Base-by-base conservation (phyloP, 108 stramenopile species). In the Stephanodiscus triporus region DNA sequence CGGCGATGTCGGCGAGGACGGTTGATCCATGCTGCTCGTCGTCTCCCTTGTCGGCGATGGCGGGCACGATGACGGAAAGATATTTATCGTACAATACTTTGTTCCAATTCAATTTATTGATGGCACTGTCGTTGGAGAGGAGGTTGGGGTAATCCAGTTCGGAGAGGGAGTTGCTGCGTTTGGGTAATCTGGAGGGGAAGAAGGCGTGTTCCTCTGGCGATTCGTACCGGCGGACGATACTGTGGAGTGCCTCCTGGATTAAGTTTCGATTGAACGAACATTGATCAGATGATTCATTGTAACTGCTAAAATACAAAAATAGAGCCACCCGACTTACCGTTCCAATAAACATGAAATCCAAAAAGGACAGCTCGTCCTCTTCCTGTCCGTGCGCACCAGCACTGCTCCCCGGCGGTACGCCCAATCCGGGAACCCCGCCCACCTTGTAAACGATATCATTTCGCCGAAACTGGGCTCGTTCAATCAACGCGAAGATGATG, bases 401-500 rank as follows among this genome's bases (percentile, higher is more conserved):
- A 26, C 61, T 38, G 24, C 77, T 78, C 29, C 85, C 90, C 20
- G 71, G 72, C 7, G 89, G 90, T 34, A 53, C 65, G 2, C 85
- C 87, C 72, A 89, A 66, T 55, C 89, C 71, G 30, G 87, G 84
- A 49, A 91, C 83, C 8, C 85, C 89, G 22, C 89, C 89, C 53
- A 74, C 66, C 68, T 87, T 43, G 81, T 99, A 99, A 47, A 97
- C 96, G 34, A 82, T 80, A 0, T 37, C 43, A 80, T 99, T 99
- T 16, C 75, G 80, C n/a, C 94, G 88, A 80, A 90, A 99, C 71
- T 98, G 97, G 17, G 97, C 91, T 40, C 99, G 82, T 81, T 99
- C 99, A 70, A 99, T 99, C 37, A 99, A 66, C 19, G 97, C 96
- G 70, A 98, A 99, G 60, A 99, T 99, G 63, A 99, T 98, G 2